Evolutionary conservation across 768 basidiomycete species (phyloP), one percentile per base, ranked within the genome.

Genomic region (Boletus bicolor): DNA sequence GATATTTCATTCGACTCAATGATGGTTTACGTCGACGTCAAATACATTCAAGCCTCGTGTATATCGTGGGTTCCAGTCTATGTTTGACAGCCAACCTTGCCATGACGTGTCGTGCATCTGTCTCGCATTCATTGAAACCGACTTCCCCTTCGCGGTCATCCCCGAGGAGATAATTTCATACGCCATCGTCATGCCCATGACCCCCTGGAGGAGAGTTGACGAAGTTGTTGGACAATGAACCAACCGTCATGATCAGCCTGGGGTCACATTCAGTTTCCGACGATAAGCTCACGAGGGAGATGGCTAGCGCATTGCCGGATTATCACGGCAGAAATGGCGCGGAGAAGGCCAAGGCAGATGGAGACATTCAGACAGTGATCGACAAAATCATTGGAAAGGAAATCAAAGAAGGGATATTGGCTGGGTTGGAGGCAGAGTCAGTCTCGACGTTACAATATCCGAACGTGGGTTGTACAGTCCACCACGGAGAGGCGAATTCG

Each of bases 401-500:
- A 9, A 26, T 62, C 12, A 41, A n/a, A 30, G 47, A 51, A 15
- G 61, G 51, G 7, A 1, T 24, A 24, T 24, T 52, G 11, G 15
- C 58, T 9, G 61, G 55, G 59, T 28, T 61, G 47, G 42, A 62
- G 3, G 44, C 46, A n/a, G 56, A 54, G 15, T 56, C 60, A 6
- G 36, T 52, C 28, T 43, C 56, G 10, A 37, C 58, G 15, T 55
- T 53, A 9, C 50, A 58, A 10, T 36, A 37, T 39, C 28, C 30
- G 1, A 45, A 55, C 39, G 15, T 47, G 38, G 15, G 43, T n/a
- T 48, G 19, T 21, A 43, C n/a, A 4, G 38, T 43, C 8, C 46
- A 55, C 10, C 35, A 55, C 37, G 55, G 55, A 32, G 39, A 45
- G 11, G 45, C 34, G 12, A 55, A 56, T 4, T 55, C 56, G 3